phyloP scores from a whole-genome alignment of 2,329 filamentous ascomycete species.

The Cytospora paraplurivora region DNA sequence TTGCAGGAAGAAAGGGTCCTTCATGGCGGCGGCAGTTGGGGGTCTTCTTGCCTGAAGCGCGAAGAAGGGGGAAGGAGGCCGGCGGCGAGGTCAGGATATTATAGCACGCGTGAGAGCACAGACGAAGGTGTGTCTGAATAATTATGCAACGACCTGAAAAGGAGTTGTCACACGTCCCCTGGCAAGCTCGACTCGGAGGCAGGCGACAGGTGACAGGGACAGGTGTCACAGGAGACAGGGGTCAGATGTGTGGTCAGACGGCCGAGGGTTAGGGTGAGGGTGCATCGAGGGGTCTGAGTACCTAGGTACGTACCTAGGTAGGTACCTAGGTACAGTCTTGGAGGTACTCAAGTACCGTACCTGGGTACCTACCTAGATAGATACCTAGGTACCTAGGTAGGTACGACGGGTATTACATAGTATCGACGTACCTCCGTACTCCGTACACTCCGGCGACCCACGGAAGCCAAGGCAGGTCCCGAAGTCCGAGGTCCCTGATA shows the following conservation, averaged over 20 bases:
- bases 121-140: not conserved
- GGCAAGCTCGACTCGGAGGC: not conserved
- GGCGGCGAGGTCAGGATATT: not conserved
- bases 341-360: too few relatives aligned
- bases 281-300: too few relatives aligned
- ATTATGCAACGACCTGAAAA: too few relatives aligned
- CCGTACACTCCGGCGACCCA: too few relatives aligned
- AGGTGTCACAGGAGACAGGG: not conserved
- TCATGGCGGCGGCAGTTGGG: constrained; percentile 53
- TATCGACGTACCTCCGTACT: too few relatives aligned
- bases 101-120: not conserved
- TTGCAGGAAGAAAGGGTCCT: constrained; percentile 70
- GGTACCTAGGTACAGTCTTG: too few relatives aligned
- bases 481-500: too few relatives aligned
- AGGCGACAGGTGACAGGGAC: not conserved
- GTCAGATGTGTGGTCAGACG: not conserved
- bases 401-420: too few relatives aligned
- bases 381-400: too few relatives aligned
- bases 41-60: not conserved
- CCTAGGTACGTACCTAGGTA: too few relatives aligned
- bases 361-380: too few relatives aligned
- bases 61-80: constrained; percentile 10
- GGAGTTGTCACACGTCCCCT: not conserved
- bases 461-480: too few relatives aligned
- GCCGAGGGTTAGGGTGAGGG: not conserved